Evolutionary conservation across 2,329 filamentous ascomycete genomes (phyloP).

Genomic region (Escovopsis sp.): DNA sequence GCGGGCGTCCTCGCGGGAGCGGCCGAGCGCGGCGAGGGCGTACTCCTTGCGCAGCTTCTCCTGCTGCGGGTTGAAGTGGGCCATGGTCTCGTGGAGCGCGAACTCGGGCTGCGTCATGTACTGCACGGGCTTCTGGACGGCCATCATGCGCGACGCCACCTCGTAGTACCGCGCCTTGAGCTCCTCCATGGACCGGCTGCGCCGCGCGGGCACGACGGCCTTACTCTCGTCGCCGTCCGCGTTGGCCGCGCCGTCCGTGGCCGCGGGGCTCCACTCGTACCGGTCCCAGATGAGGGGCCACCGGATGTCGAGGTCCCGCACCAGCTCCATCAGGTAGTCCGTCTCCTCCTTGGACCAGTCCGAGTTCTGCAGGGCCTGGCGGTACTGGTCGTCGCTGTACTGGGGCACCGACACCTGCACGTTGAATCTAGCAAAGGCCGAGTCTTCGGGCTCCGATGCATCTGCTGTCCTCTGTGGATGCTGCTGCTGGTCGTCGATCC

Average conservation of each 20-base stretch:
- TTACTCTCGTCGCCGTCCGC: conserved; percentile 31
- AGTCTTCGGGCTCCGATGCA: conserved; percentile 37
- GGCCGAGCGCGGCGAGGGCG: conserved; percentile 61
- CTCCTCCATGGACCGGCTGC: conserved; percentile 64
- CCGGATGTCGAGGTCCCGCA: conserved; percentile 65
- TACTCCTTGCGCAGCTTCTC: conserved; percentile 75
- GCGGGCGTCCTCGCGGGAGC: conserved; percentile 73
- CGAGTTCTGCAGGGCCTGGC: conserved; percentile 51
- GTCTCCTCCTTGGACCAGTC: conserved; percentile 91
- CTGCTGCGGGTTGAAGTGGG: conserved; percentile 67
- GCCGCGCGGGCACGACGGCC: conserved; percentile 37
- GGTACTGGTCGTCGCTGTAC: conserved; percentile 82
- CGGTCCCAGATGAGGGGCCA: conserved; percentile 89
- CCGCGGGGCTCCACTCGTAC: conserved; percentile 54
- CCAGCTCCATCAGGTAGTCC: conserved; percentile 69
- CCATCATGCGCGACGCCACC: conserved; percentile 70
- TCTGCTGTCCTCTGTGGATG: conserved; percentile 5
- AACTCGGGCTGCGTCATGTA: conserved; percentile 84
- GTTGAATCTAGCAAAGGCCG: conserved; percentile 73
- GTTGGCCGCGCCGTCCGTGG: conserved; percentile 28
- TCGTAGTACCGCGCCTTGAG: conserved; percentile 85
- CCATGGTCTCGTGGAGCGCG: conserved; percentile 67
- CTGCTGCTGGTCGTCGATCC: conserved; percentile 31
- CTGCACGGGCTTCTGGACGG: conserved; percentile 60
- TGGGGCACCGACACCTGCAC: conserved; percentile 61